Percentiles rank a stretch among this genome's conserved stretches.
These are phyloP conservation scores for Blastocrithidia nonstop DNA, from an alignment of 208 protist genomes.

Conservation along the genomic window DNA sequence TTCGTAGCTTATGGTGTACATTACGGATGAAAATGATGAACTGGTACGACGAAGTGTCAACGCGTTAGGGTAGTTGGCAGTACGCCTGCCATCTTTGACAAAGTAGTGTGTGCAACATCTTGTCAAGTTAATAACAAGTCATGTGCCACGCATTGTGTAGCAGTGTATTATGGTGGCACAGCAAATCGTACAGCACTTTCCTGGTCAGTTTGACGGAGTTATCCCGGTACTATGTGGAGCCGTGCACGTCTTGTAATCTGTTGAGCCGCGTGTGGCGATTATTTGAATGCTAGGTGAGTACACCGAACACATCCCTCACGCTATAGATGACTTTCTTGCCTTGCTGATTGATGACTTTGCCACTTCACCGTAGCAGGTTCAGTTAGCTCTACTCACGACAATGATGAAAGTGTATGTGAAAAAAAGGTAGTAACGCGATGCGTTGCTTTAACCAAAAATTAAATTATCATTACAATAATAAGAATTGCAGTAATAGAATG, in stretches of 20 bases:
- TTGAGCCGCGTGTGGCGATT: constrained; percentile 92
- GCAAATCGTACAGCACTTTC: constrained; percentile 95
- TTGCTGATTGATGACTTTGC: constrained; percentile 91
- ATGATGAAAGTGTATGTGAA: constrained; percentile 95
- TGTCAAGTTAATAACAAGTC: constrained; percentile 88
- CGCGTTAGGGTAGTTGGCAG: constrained; percentile 92
- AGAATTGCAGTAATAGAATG: too few relatives aligned
- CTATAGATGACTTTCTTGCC: constrained; percentile 83
- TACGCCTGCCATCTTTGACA: constrained; percentile 88
- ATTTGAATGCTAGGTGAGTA: constrained; percentile 98
- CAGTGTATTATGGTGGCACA: constrained; percentile 95
- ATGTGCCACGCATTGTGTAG: constrained; percentile 95
- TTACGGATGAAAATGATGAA: constrained; percentile 92
- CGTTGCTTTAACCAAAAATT: too few relatives aligned
- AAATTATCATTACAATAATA: too few relatives aligned
- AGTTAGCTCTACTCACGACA: constrained; percentile 93
- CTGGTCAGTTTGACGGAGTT: constrained; percentile 84
- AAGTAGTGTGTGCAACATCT: constrained; percentile 89
- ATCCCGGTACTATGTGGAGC: constrained; percentile 91
- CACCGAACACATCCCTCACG: constrained; percentile 87
- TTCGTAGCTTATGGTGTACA: constrained; percentile 88
- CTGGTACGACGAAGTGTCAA: constrained; percentile 92
- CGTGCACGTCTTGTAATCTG: constrained; percentile 90
- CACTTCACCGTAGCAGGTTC: constrained; percentile 86
- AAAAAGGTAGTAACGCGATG: too few relatives aligned